Percentiles rank a stretch among this genome's conserved stretches.
Evolutionary conservation across 768 basidiomycete genomes (phyloP).

Genomic region (Xanthoconium stramineum): DNA sequence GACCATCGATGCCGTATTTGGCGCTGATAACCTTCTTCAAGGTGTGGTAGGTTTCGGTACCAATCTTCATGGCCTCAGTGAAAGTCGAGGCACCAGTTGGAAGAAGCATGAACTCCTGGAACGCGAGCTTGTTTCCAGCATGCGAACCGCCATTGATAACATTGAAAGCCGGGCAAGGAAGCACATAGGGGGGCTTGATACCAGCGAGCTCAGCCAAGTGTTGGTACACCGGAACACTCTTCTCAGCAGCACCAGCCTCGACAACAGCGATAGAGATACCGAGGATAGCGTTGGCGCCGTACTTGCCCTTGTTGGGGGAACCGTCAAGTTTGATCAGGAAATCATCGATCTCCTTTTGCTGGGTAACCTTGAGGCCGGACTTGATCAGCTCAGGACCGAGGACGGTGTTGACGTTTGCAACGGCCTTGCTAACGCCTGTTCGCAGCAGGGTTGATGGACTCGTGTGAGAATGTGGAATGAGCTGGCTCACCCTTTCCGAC

Average conservation of each 20-base stretch:
- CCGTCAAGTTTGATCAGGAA: constrained; percentile 98
- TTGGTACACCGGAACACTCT: constrained; percentile 92
- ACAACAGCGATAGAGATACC: constrained; percentile 96
- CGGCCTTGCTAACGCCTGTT: constrained; percentile 89
- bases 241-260: constrained; percentile 92
- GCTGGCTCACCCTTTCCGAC: constrained; percentile 82
- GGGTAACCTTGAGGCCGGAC: constrained; percentile 75
- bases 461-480: background rate
- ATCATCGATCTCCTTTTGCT: constrained; percentile 95
- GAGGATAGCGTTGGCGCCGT: constrained; percentile 98
- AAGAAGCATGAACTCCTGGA: constrained; percentile 99
- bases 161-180: constrained; percentile 94
- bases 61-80: constrained; percentile 98
- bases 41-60: constrained; percentile 96
- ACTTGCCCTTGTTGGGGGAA: constrained; percentile 97
- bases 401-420: constrained; percentile 86
- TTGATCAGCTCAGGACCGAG: constrained; percentile 90
- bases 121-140: constrained; percentile 98
- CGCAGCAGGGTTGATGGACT: background rate
- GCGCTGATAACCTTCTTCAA: constrained; percentile 99
- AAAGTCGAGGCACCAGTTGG: constrained; percentile 91
- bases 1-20: constrained; percentile 99
- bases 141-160: constrained; percentile 99
- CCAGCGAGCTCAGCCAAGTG: constrained; percentile 96
- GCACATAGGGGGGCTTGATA: constrained; percentile 88